Conservation (phyloP, 441 rosid genomes). For the Eutrema salsugineum region DNA sequence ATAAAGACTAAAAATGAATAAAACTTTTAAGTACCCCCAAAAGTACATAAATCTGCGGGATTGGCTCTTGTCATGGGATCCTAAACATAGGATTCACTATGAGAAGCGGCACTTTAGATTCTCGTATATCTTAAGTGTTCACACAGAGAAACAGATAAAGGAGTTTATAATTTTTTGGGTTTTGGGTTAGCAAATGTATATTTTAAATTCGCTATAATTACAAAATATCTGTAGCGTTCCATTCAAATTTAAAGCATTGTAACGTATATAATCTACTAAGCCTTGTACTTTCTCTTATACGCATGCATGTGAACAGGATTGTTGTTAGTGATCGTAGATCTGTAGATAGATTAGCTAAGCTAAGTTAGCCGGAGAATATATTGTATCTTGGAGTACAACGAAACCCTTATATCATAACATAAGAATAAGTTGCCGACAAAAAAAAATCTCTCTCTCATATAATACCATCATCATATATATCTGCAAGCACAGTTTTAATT, state of each 20-base stretch:
- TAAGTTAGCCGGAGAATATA: too few relatives aligned
- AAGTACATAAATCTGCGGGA: slow-evolving; percentile 17
- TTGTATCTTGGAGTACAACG: too few relatives aligned
- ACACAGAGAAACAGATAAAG: neutral
- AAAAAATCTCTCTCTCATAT: neutral
- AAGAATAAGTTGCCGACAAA: too few relatives aligned
- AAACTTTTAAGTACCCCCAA: neutral
- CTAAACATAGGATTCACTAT: slow-evolving; percentile 36
- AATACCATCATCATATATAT: too few relatives aligned
- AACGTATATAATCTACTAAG: too few relatives aligned
- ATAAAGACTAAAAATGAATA: neutral
- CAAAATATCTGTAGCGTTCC: too few relatives aligned
- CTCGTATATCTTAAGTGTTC: neutral
- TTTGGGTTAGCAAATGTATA: neutral
- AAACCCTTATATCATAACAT: too few relatives aligned
- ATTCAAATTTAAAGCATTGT: too few relatives aligned
- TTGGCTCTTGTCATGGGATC: slow-evolving; percentile 28
- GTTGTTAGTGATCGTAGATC: too few relatives aligned
- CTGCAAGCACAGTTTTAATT: neutral
- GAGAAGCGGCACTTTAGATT: slow-evolving; percentile 12
- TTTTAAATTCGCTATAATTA: neutral
- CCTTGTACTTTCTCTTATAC: too few relatives aligned
- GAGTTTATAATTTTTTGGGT: neutral
- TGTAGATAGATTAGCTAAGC: too few relatives aligned
- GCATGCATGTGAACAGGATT: too few relatives aligned